Evolutionary conservation across 2,329 filamentous ascomycete genomes (phyloP).

Genomic region (Paecilomyces sp.): DNA sequence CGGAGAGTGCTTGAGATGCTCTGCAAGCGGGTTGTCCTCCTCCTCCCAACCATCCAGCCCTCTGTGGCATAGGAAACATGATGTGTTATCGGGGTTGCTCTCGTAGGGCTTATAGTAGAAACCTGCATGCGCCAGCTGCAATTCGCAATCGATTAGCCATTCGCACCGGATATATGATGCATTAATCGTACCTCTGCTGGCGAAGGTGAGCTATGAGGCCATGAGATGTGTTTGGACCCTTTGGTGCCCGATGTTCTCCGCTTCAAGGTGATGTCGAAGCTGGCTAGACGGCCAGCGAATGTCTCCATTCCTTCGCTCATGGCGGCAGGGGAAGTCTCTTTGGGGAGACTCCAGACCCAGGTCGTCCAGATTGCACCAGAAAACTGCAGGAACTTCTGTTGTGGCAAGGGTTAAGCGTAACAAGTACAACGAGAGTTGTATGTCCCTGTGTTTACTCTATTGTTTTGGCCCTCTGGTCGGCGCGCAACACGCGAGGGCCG

Average conservation of each 20-base stretch:
- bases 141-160: conserved; percentile 5
- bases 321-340: not conserved
- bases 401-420: not conserved
- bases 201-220: conserved; percentile 69
- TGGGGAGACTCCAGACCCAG: not conserved
- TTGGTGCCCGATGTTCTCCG: conserved; percentile 61
- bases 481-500: not conserved
- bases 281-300: conserved; percentile 69
- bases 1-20: conserved; percentile 77
- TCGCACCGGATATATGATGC: conserved; percentile 7
- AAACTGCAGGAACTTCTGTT: not conserved
- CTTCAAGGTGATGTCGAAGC: conserved; percentile 67
- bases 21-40: conserved; percentile 71
- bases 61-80: conserved; percentile 80
- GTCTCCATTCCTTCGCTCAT: conserved; percentile 47
- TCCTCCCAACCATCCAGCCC: conserved; percentile 88
- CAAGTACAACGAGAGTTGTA: not conserved
- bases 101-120: conserved; percentile 79
- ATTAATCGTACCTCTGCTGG: conserved; percentile 52
- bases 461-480: not conserved
- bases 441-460: not conserved
- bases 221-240: conserved; percentile 53
- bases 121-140: conserved; percentile 77
- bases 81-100: conserved; percentile 75
- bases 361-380: not conserved